phyloP scores from a whole-genome alignment of 305 asterid genomes.

The Solanum hybrid region DNA sequence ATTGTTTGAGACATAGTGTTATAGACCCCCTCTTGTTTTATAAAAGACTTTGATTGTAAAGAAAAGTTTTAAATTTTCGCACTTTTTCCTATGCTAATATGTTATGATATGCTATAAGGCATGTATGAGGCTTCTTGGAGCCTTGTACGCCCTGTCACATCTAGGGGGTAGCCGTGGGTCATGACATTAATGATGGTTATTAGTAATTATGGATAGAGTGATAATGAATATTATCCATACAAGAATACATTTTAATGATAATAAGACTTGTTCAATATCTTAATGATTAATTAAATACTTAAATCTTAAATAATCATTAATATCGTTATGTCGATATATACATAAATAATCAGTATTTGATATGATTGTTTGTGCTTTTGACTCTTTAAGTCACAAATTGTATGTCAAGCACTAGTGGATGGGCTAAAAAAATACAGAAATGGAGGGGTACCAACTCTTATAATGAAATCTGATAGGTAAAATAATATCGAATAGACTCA shows the following conservation, averaged over 20 bases:
- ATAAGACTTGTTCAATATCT: neutral
- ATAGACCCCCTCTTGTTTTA: no score
- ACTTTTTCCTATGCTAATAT: no score
- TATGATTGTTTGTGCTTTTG: neutral
- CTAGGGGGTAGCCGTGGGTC: no score
- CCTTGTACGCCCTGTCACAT: no score
- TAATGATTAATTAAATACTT: neutral
- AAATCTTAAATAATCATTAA: no score
- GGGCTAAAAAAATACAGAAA: neutral
- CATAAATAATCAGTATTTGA: neutral
- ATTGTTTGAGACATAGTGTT: no score
- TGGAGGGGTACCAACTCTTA: neutral
- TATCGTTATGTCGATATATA: neutral
- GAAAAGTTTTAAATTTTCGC: no score
- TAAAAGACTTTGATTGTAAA: no score
- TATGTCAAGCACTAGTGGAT: neutral
- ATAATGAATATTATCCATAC: neutral
- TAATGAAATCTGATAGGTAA: neutral
- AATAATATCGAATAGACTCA: neutral
- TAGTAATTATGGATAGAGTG: neutral
- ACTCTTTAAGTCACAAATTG: neutral
- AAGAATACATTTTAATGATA: neutral
- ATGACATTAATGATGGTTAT: neutral
- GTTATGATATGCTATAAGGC: no score
- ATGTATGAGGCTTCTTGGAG: no score